Base-by-base conservation (phyloP, 1,284 basidiomycete species). In the Tylopilus sp. region DNA sequence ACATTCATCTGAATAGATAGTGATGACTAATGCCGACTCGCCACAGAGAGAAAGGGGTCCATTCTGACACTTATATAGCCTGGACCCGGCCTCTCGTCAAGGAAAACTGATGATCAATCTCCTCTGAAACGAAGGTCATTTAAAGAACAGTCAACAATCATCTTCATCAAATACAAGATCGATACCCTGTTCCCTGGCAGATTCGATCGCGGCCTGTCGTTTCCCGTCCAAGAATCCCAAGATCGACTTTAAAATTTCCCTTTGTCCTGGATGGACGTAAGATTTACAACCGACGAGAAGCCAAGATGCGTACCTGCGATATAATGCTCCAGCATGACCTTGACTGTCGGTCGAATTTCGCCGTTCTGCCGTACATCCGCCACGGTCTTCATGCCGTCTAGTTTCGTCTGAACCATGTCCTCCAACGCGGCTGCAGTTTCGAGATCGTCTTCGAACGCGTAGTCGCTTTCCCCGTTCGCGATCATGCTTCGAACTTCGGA, bases 401-500 rank as follows among this genome's bases (percentile, higher is more conserved):
- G 59, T 54, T 86, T 69, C 18, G 69, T 65, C 50, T 78, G 71
- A 8, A 82, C 69, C 86, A 92, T 90, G 28, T 81, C 77, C 10
- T 71, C 72, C 50, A 92, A 61, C 59, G 77, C 71, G 10, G 76
- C 79, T 21, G 86, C 81, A 1, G 84, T 78, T 51, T 87, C 80
- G 46, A 89, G 69, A 51, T 81, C 72, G 55, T 79, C 74, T 55
- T 84, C 81, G 54, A 78, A 82, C 15, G 59, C 50, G 21, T 65
- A 62, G 11, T 69, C 62, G 18, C 71, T 65, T 10, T 71, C 67
- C 15, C 69, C 71, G n/a, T 30, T 37, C 19, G 70, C 55, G 15
- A 87, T 52, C n/a, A 73, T 68, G 1, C 45, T 56, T 6, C 80
- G 64, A 28, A 86, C 70, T 34, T 79, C 78, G 15, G 73, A 68